Conservation (phyloP, 352 stramenopile species). For the Globisporangium spiculum region DNA sequence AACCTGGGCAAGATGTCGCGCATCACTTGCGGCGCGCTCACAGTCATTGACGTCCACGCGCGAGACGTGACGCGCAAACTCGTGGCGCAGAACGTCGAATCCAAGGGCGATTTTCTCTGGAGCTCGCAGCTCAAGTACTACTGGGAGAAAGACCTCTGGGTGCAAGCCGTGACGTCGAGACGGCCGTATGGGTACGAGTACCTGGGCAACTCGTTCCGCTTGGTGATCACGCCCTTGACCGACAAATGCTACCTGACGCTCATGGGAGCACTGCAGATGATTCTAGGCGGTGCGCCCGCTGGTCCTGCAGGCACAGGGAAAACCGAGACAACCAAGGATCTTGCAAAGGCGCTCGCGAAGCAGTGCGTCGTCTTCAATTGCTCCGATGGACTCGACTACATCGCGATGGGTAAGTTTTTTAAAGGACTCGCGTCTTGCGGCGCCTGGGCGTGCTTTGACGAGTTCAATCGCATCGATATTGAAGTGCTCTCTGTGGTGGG, state of each 20-base stretch:
- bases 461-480: conserved; percentile 91
- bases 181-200: conserved; percentile 96
- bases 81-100: conserved; percentile 85
- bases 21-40: conserved; percentile 89
- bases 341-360: conserved; percentile 93
- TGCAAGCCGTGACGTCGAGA: conserved; percentile 88
- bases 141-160: conserved; percentile 89
- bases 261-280: conserved; percentile 96
- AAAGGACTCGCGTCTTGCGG: conserved; percentile 92
- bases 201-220: conserved; percentile 93
- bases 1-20: conserved; percentile 86
- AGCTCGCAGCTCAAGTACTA: conserved; percentile 91
- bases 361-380: conserved; percentile 96
- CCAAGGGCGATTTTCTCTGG: conserved; percentile 88
- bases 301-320: conserved; percentile 93
- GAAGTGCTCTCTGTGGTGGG: conserved; percentile 87
- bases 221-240: conserved; percentile 96
- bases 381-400: conserved; percentile 92
- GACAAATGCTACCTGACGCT: conserved; percentile 97
- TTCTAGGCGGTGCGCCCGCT: conserved; percentile 90
- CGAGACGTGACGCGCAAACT: conserved; percentile 93
- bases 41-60: conserved; percentile 95
- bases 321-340: conserved; percentile 95
- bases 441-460: conserved; percentile 90
- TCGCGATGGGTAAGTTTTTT: conserved; percentile 95